Conservation (phyloP, 2,329 filamentous ascomycete species). For the Hirsutella minnesotensis region DNA sequence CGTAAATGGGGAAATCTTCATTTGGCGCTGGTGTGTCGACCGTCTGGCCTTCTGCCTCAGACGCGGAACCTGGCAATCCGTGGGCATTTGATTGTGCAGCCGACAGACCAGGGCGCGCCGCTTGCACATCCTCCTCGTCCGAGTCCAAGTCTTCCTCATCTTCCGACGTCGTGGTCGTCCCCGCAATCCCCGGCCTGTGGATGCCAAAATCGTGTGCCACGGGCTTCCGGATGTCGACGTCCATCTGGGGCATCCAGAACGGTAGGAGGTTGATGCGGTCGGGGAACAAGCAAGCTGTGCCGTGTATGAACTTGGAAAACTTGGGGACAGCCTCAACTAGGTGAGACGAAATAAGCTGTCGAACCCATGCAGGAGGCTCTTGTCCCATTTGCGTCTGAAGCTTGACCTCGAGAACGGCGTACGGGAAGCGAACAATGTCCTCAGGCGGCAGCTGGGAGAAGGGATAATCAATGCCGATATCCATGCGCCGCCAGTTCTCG, state of each 20-base stretch:
- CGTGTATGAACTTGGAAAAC: conserved; percentile 98
- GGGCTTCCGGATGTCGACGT: conserved; percentile 92
- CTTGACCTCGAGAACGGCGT: conserved; percentile 94
- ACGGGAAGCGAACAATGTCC: conserved; percentile 86
- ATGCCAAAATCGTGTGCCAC: conserved; percentile 84
- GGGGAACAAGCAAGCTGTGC: conserved; percentile 78
- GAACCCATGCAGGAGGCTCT: conserved; percentile 92
- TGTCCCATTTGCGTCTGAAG: conserved; percentile 92
- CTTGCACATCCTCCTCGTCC: conserved; percentile 43
- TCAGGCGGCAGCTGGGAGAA: conserved; percentile 78
- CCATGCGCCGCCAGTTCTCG: conserved; percentile 90
- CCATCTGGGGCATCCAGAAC: conserved; percentile 98
- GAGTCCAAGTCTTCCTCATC: conserved; percentile 61
- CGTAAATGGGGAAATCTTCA: conserved; percentile 78
- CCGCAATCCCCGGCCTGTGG: conserved; percentile 62
- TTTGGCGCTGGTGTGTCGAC: conserved; percentile 44
- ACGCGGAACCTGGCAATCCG: conserved; percentile 14
- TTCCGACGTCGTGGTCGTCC: conserved; percentile 66
- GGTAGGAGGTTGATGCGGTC: conserved; percentile 79
- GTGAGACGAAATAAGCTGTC: conserved; percentile 84
- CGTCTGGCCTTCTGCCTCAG: conserved; percentile 76
- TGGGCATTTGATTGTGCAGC: conserved; percentile 27
- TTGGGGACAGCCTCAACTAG: conserved; percentile 98
- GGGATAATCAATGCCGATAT: conserved; percentile 92
- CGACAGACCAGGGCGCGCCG: conserved; percentile 4